Evolutionary conservation across 2,329 filamentous ascomycete species (phyloP), one percentile per base, ranked within the genome.

Genomic region (Aspergillus sp.): DNA sequence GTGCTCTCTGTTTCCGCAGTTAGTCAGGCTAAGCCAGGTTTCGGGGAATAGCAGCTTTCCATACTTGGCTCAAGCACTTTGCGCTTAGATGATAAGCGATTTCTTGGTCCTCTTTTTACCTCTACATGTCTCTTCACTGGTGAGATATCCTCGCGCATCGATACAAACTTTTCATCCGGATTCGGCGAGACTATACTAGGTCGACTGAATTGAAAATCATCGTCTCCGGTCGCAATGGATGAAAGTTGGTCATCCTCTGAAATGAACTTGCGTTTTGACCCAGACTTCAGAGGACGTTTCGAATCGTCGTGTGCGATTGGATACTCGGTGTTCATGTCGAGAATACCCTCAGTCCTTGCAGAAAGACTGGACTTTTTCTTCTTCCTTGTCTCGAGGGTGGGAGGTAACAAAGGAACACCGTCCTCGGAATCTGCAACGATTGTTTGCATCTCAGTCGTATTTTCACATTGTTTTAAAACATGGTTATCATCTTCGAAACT

Each of bases 191-290:
- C 52, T 12, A 49, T 48, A 34, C 31, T 43, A 19, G 62, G 51
- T 35, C 63, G 58, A 30, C 48, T 64, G 39, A 63, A 67, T 48
- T 66, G 51, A 39, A 66, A 66, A 41, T 59, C 62, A 36, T 67
- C 63, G 19, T 64, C 56, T 6, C 54, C 54, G 11, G 39, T 33
- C 12, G 33, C 33, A 2, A 45, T 30, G 26, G 43, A 40, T 5
- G 49, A 47, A n/a, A 37, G 43, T 27, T 72, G 70, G 13, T 77
- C 71, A 33, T 80, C 76, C 33, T 75, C 68, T 12, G 74, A 70
- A 43, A 69, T 75, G 40, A 82, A 71, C 56, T 82, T 82, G 39
- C 79, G 71, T 62, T 82, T 82, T 26, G 75, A 70, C 12, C 75
- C 76, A 39, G 71, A 71, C 40, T 71, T 71, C 4, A 69, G 52